phyloP scores from a whole-genome alignment of 305 asterid genomes.

The Solanum chacoense region DNA sequence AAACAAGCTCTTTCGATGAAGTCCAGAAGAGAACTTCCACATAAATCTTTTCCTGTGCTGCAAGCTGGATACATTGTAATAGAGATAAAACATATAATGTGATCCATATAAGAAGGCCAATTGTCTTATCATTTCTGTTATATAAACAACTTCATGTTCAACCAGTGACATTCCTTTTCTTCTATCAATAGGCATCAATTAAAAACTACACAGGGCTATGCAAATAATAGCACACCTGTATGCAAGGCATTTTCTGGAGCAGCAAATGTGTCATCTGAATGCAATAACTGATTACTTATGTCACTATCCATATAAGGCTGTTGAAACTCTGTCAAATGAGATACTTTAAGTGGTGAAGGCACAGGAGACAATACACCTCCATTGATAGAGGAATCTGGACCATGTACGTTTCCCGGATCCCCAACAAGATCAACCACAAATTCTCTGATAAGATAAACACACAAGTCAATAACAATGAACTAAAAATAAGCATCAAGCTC shows the following conservation, averaged over 20 bases:
- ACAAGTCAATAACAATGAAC: not conserved
- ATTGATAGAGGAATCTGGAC: slow-evolving; percentile 79
- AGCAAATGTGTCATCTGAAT: slow-evolving; percentile 27
- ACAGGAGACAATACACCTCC: slow-evolving; percentile 49
- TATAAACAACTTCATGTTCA: not conserved
- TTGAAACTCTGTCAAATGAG: slow-evolving; percentile 64
- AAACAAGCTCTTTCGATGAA: not conserved
- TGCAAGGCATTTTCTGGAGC: slow-evolving; percentile 17
- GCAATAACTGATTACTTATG: slow-evolving; percentile 23
- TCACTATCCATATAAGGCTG: slow-evolving; percentile 32
- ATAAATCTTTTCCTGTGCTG: not conserved
- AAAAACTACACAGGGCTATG: not conserved
- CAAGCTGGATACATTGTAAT: not conserved
- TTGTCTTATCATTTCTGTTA: not conserved
- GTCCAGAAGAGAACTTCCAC: not conserved
- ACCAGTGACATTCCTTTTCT: not conserved
- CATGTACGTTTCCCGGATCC: slow-evolving; percentile 71
- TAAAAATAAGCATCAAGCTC: not conserved
- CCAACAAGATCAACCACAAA: slow-evolving; percentile 89
- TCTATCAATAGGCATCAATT: not conserved
- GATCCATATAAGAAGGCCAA: not conserved
- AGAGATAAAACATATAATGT: not conserved
- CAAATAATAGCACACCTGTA: slow-evolving; percentile 38
- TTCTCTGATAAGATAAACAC: slow-evolving; percentile 50
- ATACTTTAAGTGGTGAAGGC: slow-evolving; percentile 77